A percentile compares a stretch with the other conserved stretches of the same genome.
Conservation (phyloP, 1,284 basidiomycete genomes). For the Filobasidium uniguttulatum region DNA sequence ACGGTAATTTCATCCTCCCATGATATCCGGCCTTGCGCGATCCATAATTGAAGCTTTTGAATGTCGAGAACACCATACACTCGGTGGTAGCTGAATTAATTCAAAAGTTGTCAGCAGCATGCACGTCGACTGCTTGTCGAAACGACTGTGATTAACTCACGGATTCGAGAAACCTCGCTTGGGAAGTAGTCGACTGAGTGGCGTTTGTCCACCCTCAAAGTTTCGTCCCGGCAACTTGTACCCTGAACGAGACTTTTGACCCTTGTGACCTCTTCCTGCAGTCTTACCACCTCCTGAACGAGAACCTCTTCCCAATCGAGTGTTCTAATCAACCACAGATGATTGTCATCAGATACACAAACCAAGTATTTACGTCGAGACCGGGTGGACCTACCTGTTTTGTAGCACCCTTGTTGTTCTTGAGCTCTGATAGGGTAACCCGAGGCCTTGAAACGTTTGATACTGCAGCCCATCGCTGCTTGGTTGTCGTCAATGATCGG, state of each 20-base stretch:
- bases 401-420: constrained; percentile 27
- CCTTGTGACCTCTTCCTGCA: constrained; percentile 86
- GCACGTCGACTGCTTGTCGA: too few species aligned
- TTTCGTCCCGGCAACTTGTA: constrained; percentile 69
- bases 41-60: constrained; percentile 78
- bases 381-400: constrained; percentile 16
- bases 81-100: too few species aligned
- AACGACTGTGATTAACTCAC: too few species aligned
- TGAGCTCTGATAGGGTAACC: constrained; percentile 25
- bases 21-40: constrained; percentile 65
- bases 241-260: constrained; percentile 83
- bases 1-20: constrained; percentile 78
- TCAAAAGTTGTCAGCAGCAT: too few species aligned
- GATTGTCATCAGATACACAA: not conserved
- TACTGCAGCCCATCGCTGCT: constrained; percentile 15
- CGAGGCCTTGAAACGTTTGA: constrained; percentile 1
- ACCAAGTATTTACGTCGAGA: not conserved
- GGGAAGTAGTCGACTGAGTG: constrained; percentile 78
- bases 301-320: constrained; percentile 85
- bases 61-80: too few species aligned
- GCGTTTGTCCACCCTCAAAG: constrained; percentile 95
- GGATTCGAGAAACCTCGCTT: constrained; percentile 88
- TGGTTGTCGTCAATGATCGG: constrained; percentile 11
- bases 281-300: constrained; percentile 83
- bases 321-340: constrained; percentile 49